Conservation (phyloP, 2,329 filamentous ascomycete genomes). For the Phyllosticta ampelicida region DNA sequence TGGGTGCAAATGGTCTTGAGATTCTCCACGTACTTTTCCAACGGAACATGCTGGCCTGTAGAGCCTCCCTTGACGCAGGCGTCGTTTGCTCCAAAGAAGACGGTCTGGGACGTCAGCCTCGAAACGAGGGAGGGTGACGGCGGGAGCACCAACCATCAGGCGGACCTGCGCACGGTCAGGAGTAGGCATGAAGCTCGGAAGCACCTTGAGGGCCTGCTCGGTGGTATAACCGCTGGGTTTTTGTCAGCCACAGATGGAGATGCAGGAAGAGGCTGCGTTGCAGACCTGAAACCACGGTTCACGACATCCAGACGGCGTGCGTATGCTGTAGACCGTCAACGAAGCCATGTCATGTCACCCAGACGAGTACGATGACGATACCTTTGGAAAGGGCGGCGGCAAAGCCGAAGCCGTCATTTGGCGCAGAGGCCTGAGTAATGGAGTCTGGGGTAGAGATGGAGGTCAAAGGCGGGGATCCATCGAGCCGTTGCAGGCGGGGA, state of each 20-base stretch:
- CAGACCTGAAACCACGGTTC: conserved; percentile 66
- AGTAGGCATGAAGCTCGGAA: conserved; percentile 62
- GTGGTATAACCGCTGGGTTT: conserved; percentile 67
- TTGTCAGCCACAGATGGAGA: neutral
- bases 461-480: conserved; percentile 1
- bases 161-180: conserved; percentile 51
- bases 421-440: conserved; percentile 59
- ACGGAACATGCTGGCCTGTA: conserved; percentile 63
- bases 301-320: conserved; percentile 72
- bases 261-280: neutral
- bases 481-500: neutral
- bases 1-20: conserved; percentile 62
- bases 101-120: conserved; percentile 39
- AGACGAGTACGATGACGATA: too few relatives aligned
- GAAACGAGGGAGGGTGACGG: neutral
- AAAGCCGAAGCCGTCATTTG: conserved; percentile 61
- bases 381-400: conserved; percentile 59
- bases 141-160: conserved; percentile 44
- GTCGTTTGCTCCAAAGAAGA: conserved; percentile 89
- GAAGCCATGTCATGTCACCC: too few relatives aligned
- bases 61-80: conserved; percentile 54
- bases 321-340: conserved; percentile 46
- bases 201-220: conserved; percentile 55
- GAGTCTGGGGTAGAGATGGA: conserved; percentile 43
- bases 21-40: conserved; percentile 67